A percentile compares a stretch with the other conserved stretches of the same genome.
phyloP scores from a whole-genome alignment of 202 grass and related monocot genomes.

The Carex arenaria region DNA sequence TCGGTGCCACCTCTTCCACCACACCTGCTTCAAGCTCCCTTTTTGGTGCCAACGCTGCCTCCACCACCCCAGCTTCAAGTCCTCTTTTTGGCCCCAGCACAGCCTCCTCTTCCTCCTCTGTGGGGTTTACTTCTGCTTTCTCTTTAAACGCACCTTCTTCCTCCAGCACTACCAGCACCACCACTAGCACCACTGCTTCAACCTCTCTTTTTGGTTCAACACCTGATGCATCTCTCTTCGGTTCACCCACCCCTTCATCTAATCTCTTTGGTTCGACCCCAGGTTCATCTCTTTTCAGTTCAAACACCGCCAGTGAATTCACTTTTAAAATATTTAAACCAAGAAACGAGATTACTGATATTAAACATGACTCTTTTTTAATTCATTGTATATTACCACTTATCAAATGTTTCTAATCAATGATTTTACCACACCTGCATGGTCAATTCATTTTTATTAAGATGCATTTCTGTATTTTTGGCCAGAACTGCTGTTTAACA shows the following conservation, averaged over 20 bases:
- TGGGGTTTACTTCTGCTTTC: slow-evolving; percentile 27
- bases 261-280: slow-evolving; percentile 3
- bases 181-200: slow-evolving; percentile 10
- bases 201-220: slow-evolving; percentile 30
- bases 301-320: background rate
- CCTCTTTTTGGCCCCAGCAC: slow-evolving; percentile 39
- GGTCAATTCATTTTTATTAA: background rate
- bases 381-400: background rate
- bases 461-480: background rate
- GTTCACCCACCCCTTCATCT: slow-evolving; percentile 28
- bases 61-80: slow-evolving; percentile 24
- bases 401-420: slow-evolving; percentile 12
- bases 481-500: background rate
- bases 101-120: slow-evolving; percentile 35
- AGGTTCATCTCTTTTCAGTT: background rate
- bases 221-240: slow-evolving; percentile 37
- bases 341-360: too few relatives aligned
- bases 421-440: too few relatives aligned
- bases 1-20: slow-evolving; percentile 29
- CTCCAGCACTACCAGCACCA: slow-evolving; percentile 12
- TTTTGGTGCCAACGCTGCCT: slow-evolving; percentile 22
- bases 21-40: slow-evolving; percentile 31
- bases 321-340: too few relatives aligned
- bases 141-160: slow-evolving; percentile 26
- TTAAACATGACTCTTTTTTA: background rate